Evolutionary conservation across 768 basidiomycete genomes (phyloP), one percentile per base, ranked within the genome.

Genomic region (Pholiota microspora): DNA sequence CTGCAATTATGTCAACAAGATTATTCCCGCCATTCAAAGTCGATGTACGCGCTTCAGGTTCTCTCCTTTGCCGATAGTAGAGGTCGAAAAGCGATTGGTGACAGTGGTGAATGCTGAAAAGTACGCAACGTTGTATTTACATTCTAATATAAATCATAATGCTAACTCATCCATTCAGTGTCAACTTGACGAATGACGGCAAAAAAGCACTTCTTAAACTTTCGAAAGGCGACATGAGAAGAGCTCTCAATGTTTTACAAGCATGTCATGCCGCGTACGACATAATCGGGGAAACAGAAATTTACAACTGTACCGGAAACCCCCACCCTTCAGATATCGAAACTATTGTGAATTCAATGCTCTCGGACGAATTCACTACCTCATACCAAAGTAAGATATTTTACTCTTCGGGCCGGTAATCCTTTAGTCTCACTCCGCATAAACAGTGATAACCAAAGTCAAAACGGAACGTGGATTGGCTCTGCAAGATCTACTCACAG

Each of bases 1-100:
- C 55, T 98, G 97, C 80, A 99, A 99, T 73, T 99, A 99, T 63
- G 97, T 98, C 69, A 98, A 98, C 82, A 98, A 98, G 71, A 98
- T 99, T 64, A 86, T 89, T 1, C 97, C 97, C 2, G 97, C 97
- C 29, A 97, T 99, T 47, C 97, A 99, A 72, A 97, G 94, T 71
- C 89, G 97, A 47, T 98, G 97, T 73, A 99, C 97, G 5, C 82
- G 96, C 38, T 99, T 98, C 74, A 82, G 97, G 45, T 98, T 99
- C 75, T 95, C 92, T 7, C 97, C 97, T 1, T 71, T 98, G 16
- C 93, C 94, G 1, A 84, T 88, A 13, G 60, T 64, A 7, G 92
- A 98, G 69, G 91, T 98, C 1, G 88, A 95, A 74, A 89, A 86
- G 70, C 78, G 94, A 49, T 69, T 98, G 31, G 73, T 83, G 28